Conservation (phyloP, 106 monocot species). For the Platanthera zijinensis region DNA sequence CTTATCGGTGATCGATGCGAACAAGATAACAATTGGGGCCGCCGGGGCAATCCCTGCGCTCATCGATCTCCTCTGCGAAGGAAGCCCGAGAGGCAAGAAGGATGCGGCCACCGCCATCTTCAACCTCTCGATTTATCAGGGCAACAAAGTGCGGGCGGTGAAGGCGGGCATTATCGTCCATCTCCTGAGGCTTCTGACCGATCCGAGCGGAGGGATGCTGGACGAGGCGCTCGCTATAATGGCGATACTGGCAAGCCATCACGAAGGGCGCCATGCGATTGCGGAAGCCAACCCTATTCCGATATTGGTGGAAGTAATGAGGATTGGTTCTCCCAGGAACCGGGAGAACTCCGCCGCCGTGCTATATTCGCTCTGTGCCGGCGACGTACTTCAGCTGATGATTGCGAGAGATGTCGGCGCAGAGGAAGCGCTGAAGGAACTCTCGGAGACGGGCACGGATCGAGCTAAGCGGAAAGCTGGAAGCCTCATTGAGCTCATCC, state of each 20-base stretch:
- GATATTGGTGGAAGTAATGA: slow-evolving; percentile 38
- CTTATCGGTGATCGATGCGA: slow-evolving; percentile 49
- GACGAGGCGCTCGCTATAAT: slow-evolving; percentile 62
- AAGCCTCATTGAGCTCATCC: slow-evolving; percentile 40
- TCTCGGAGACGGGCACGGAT: slow-evolving; percentile 47
- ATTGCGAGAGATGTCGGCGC: slow-evolving; percentile 36
- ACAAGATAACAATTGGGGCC: slow-evolving; percentile 51
- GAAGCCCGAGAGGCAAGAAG: slow-evolving; percentile 68
- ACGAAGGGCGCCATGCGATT: slow-evolving; percentile 36
- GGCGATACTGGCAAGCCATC: slow-evolving; percentile 37
- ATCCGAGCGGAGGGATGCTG: slow-evolving; percentile 55
- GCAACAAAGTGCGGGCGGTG: slow-evolving; percentile 54
- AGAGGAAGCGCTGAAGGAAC: slow-evolving; percentile 50
- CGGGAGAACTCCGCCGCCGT: slow-evolving; percentile 54
- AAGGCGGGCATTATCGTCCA: slow-evolving; percentile 44
- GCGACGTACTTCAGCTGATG: slow-evolving; percentile 19
- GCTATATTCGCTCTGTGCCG: slow-evolving; percentile 36
- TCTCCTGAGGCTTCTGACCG: slow-evolving; percentile 41
- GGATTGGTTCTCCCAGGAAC: slow-evolving; percentile 38
- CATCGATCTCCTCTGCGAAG: slow-evolving; percentile 46
- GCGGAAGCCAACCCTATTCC: slow-evolving; percentile 20
- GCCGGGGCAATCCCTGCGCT: slow-evolving; percentile 66
- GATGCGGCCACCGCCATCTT: slow-evolving; percentile 66
- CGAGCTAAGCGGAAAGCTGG: slow-evolving; percentile 63
- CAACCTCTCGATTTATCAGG: slow-evolving; percentile 49